Evolutionary conservation across 352 stramenopile species (phyloP).

Genomic region (Phytophthora sansomeana): DNA sequence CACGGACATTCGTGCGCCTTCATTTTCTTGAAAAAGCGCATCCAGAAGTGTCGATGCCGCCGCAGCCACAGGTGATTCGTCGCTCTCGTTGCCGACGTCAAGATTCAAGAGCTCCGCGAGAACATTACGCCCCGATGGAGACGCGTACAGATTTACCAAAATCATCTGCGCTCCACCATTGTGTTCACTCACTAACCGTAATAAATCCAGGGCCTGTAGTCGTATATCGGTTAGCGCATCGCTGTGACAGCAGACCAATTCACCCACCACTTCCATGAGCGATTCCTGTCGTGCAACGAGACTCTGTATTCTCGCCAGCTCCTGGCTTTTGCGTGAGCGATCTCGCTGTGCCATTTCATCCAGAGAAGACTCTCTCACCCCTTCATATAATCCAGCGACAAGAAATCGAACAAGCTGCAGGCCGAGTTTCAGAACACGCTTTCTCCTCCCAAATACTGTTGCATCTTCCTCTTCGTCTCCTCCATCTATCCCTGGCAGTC

Average conservation of each 20-base stretch:
- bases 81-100: slow-evolving; percentile 56
- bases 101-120: slow-evolving; percentile 65
- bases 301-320: slow-evolving; percentile 67
- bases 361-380: slow-evolving; percentile 43
- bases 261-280: slow-evolving; percentile 68
- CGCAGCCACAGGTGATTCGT: slow-evolving; percentile 69
- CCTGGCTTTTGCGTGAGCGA: slow-evolving; percentile 49
- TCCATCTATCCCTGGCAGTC: slow-evolving; percentile 35
- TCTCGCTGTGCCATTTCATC: slow-evolving; percentile 69
- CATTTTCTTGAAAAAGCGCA: slow-evolving; percentile 67
- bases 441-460: slow-evolving; percentile 44
- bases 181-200: slow-evolving; percentile 56
- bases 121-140: slow-evolving; percentile 52
- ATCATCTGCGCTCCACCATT: slow-evolving; percentile 81
- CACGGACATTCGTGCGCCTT: slow-evolving; percentile 70
- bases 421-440: slow-evolving; percentile 64
- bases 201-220: slow-evolving; percentile 69
- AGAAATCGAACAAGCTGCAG: slow-evolving; percentile 78
- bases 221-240: slow-evolving; percentile 62
- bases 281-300: slow-evolving; percentile 61
- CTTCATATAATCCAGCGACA: slow-evolving; percentile 66
- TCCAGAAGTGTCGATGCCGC: slow-evolving; percentile 69
- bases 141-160: slow-evolving; percentile 65
- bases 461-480: slow-evolving; percentile 27
- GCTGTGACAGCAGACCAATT: slow-evolving; percentile 63